Base-by-base conservation (phyloP, 2,329 filamentous ascomycete genomes). In the Pestalotiopsis sp. region DNA sequence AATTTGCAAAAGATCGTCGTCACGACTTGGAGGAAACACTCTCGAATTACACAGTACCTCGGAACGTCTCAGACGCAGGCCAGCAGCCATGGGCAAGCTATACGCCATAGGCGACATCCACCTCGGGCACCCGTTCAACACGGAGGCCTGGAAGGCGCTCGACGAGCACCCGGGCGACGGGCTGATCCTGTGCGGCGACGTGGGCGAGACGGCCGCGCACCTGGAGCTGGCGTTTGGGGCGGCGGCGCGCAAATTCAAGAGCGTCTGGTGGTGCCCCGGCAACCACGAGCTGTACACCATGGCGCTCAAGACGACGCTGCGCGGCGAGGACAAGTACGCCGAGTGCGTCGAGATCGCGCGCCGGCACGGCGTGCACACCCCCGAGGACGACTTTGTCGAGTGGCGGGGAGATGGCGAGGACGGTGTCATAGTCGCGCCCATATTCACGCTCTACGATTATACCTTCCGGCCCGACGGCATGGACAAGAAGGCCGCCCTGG, bases 401-500 rank as follows among this genome's bases (percentile, higher is more conserved):
- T 89, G 86, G 86, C 80, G 87, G 4, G 86, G 85, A n/a, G 17
- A 6, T 2, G 17, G n/a, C 45, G 27, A n/a, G 14, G 20, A 17
- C 31, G 67, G 72, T 4, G 83, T 83, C 4, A 69, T 89, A 49
- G 82, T 89, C 56, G 85, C 84, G 39, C 87, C 85, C 39, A 82
- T 88, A 64, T 89, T 89, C 79, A 88, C 87, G 0, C 79, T 89
- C 14, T 89, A 89, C 79, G 87, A 89, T 77, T 89, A 89, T 77
- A 85, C 81, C 70, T 89, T 89, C 75, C 80, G 86, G 0, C 87
- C 87, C 0, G 79, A 76, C 2, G 72, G 86, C 60, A 81, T 89
- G 9, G 77, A 79, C 31, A 77, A 84, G 49, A 85, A 85, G 68
- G 76, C 80, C 23, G 86, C 86, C 1, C 70, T 81, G 38, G 70